These are phyloP conservation scores for Guyanaporus albipodus DNA, from an alignment of 768 basidiomycete genomes.

Conservation along the genomic window DNA sequence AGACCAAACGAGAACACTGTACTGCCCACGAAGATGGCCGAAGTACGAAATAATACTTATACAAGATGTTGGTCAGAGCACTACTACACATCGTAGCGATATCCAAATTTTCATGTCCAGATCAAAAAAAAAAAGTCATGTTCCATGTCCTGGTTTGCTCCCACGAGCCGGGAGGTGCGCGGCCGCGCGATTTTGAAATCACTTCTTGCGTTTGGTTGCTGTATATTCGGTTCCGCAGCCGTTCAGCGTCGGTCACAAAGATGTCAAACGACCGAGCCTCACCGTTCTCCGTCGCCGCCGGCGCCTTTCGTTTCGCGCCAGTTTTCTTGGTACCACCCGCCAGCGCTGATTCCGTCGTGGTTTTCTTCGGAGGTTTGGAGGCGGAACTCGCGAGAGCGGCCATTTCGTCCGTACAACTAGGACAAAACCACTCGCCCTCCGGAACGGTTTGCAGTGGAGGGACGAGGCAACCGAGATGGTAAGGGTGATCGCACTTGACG, in stretches of 20 bases:
- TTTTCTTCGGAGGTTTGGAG: constrained; percentile 19
- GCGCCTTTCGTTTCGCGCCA: constrained; percentile 46
- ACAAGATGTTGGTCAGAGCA: no score
- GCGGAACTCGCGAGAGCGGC: constrained; percentile 37
- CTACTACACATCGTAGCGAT: constrained; percentile 13
- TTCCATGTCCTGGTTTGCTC: no score
- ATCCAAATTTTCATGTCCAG: no score
- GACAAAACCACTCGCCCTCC: constrained; percentile 92
- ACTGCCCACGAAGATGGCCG: background rate
- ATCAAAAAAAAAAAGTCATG: no score
- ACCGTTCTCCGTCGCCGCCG: constrained; percentile 37
- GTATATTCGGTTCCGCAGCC: background rate
- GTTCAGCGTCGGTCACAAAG: background rate
- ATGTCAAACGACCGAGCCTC: constrained; percentile 15
- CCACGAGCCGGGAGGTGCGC: no score
- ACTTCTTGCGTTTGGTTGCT: constrained; percentile 42
- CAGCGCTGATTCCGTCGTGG: constrained; percentile 1
- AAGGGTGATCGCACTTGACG: constrained; percentile 80
- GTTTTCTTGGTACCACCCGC: constrained; percentile 21
- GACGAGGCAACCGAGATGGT: constrained; percentile 75
- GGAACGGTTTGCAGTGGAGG: constrained; percentile 77
- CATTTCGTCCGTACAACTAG: constrained; percentile 59
- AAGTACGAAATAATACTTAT: constrained; percentile 31
- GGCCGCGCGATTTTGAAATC: no score
- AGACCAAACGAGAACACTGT: no score